Conservation (phyloP, 1,139 yeast species). For the Taiozyma sp. region DNA sequence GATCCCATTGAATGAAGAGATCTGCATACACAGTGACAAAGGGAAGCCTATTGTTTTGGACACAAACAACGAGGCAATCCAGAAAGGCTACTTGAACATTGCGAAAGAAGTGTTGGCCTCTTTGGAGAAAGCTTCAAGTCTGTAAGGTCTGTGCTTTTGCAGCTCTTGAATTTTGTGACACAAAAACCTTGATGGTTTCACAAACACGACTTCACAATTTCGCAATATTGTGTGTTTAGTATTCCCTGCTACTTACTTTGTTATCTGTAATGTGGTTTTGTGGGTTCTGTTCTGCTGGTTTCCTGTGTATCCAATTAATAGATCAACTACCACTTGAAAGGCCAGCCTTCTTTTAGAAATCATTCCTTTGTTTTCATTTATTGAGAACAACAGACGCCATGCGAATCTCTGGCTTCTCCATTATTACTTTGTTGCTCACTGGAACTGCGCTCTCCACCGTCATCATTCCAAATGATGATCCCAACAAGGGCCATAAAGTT, state of each 20-base stretch:
- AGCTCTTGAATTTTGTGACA: background rate
- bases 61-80: conserved; percentile 33
- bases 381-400: background rate
- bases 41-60: conserved; percentile 62
- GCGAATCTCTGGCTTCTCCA: background rate
- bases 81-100: conserved; percentile 40
- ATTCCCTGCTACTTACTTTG: background rate
- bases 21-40: conserved; percentile 55
- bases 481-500: background rate
- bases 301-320: background rate
- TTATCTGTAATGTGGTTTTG: background rate
- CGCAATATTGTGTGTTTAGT: background rate
- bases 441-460: background rate
- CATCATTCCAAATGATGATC: background rate
- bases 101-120: conserved; percentile 30
- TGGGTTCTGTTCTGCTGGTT: background rate
- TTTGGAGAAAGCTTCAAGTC: background rate
- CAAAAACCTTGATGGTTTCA: background rate
- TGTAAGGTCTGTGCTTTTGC: background rate
- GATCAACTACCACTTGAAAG: background rate
- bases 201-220: background rate
- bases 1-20: conserved; percentile 62
- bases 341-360: background rate
- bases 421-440: background rate
- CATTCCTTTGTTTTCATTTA: background rate